These are phyloP conservation scores for Schizophyllum amplum DNA, from an alignment of 1,284 basidiomycete genomes.

Conservation along the genomic window DNA sequence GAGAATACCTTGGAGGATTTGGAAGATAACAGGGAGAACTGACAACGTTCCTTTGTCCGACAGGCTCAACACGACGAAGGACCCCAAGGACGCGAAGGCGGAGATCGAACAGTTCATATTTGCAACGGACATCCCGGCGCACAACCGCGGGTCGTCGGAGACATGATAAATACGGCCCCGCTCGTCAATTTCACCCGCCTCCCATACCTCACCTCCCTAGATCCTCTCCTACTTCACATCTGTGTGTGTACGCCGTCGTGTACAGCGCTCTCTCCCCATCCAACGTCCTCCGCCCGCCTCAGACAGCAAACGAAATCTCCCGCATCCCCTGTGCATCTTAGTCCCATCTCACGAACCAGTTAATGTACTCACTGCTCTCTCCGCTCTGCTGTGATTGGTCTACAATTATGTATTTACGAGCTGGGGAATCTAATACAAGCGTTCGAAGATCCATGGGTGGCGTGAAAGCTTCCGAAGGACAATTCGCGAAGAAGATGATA, in stretches of 20 bases:
- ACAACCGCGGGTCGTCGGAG: not conserved
- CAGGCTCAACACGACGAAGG: constrained; percentile 53
- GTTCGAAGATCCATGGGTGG: no score
- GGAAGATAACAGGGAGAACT: no score
- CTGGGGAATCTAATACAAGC: not conserved
- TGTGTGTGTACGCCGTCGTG: no score
- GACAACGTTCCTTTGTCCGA: no score
- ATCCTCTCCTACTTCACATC: no score
- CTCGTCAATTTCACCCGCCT: no score
- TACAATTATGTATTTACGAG: not conserved
- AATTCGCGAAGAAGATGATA: no score
- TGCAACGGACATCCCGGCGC: not conserved
- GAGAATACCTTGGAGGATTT: constrained; percentile 1
- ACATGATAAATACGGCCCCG: not conserved
- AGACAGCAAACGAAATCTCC: not conserved
- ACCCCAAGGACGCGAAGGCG: constrained; percentile 55
- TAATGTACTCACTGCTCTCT: not conserved
- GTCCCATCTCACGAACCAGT: not conserved
- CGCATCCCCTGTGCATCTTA: not conserved
- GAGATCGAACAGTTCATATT: not conserved
- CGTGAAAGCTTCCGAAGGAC: no score
- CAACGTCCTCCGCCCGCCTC: not conserved
- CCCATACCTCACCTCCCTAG: no score
- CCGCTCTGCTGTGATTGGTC: not conserved
- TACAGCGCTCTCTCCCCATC: not conserved